Evolutionary conservation across 768 basidiomycete genomes (phyloP), one percentile per base, ranked within the genome.

Genomic region (Leucocoprinus sp.): DNA sequence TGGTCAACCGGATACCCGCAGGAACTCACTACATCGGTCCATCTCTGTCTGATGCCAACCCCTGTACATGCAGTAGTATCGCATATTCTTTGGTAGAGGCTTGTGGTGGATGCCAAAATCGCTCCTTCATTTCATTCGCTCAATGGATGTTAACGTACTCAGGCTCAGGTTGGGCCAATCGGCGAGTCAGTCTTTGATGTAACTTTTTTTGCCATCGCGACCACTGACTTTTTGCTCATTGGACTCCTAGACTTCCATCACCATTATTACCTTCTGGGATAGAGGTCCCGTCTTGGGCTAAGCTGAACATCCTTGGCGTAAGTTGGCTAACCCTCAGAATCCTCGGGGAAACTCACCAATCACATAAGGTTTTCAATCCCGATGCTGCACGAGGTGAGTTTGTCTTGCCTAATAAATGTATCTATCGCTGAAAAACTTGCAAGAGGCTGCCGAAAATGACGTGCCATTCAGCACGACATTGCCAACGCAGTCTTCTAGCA

Each of bases 61-160:
- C 49, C 2, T 84, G 82, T 51, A 52, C 58, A 46, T 84, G 82
- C 53, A 82, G 68, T 54, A 67, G 76, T 1, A 72, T 82, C 15
- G 70, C 71, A 22, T 84, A 83, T 52, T 73, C 69, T 8, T 45
- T 75, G 42, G 59, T 82, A 21, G 75, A 71, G 41, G 80, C 80
- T 1, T 84, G 82, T 52, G 78, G 69, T 22, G 63, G 61, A 23
- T 84, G 82, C 52, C 82, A 84, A 56, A 60, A 60, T 21, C 65
- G 68, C n/a, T 58, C 55, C 0, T 72, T 60, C 50, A 52, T 46
- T 52, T 64, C 57, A 55, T 78, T 58, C 62, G 57, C 48, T 40
- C 57, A 59, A 22, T 72, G 67, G 70, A 59, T 58, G 5, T 15
- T 65, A 69, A 43, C 71, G 71, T 51, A 27, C 50, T 12, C 36